A percentile compares a stretch with the other conserved stretches of the same genome.
Evolutionary conservation across 2,329 filamentous ascomycete species (phyloP).

Genomic region (Colletotrichum sansevieriae): DNA sequence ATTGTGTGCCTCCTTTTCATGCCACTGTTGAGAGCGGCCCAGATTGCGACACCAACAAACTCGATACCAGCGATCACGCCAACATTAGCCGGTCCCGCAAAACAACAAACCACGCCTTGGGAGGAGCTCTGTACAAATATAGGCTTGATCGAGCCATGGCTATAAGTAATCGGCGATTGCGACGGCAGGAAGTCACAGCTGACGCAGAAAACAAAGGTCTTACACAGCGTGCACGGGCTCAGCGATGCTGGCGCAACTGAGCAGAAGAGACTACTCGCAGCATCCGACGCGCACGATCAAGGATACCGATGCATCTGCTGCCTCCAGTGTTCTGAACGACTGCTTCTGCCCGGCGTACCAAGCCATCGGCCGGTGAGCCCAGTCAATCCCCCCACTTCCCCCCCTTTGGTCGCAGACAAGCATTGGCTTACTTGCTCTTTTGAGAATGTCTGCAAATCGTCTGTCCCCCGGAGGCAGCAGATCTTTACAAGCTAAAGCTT

Average conservation of each 20-base stretch:
- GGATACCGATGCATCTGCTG: not conserved
- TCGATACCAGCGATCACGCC: too few relatives aligned
- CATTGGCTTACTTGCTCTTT: not conserved
- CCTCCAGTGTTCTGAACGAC: not conserved
- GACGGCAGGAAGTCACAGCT: not conserved
- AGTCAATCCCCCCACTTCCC: not conserved
- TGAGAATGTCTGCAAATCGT: slow-evolving; percentile 11
- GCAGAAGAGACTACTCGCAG: slow-evolving; percentile 1
- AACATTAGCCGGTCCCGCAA: too few relatives aligned
- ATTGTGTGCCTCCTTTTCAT: too few relatives aligned
- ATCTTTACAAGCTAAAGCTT: slow-evolving; percentile 20
- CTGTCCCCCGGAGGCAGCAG: slow-evolving; percentile 13
- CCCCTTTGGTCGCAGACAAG: too few relatives aligned
- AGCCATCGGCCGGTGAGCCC: slow-evolving; percentile 6
- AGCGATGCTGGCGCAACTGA: slow-evolving; percentile 13
- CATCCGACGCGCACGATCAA: slow-evolving; percentile 12
- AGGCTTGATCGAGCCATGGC: slow-evolving; percentile 11
- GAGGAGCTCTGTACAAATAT: not conserved
- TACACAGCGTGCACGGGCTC: slow-evolving; percentile 23
- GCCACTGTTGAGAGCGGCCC: too few relatives aligned
- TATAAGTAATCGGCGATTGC: not conserved
- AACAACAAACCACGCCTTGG: too few relatives aligned
- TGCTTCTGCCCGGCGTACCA: slow-evolving; percentile 21
- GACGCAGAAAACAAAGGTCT: not conserved
- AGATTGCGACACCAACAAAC: too few relatives aligned